A percentile compares a stretch with the other conserved stretches of the same genome.
Evolutionary conservation across 2,329 filamentous ascomycete species (phyloP).

Genomic region (Gnomoniopsis sp.): DNA sequence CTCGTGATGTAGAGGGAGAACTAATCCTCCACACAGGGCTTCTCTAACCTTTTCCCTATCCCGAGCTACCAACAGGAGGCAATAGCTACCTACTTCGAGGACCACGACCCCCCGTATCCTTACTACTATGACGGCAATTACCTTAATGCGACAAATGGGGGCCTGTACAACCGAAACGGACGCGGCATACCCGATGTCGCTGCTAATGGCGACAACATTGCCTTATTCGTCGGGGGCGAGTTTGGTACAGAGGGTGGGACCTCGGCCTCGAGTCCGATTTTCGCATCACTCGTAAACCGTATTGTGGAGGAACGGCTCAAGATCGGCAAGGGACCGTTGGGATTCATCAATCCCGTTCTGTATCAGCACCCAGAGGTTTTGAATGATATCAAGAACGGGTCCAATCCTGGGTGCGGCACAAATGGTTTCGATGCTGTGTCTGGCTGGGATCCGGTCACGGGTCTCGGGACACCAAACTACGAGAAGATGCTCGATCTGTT

Average conservation of each 20-base stretch:
- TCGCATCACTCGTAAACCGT: conserved; percentile 55
- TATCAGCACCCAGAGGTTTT: conserved; percentile 29
- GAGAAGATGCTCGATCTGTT: conserved; percentile 22
- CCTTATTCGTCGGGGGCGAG: conserved; percentile 25
- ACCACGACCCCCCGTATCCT: conserved; percentile 20
- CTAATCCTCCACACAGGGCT: conserved; percentile 32
- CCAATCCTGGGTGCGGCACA: conserved; percentile 31
- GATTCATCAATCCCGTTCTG: conserved; percentile 32
- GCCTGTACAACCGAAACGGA: conserved; percentile 23
- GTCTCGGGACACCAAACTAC: conserved; percentile 24
- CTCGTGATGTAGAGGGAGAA: not conserved
- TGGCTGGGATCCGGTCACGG: conserved; percentile 27
- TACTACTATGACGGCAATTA: conserved; percentile 20
- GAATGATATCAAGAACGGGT: conserved; percentile 27
- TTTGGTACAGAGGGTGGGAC: conserved; percentile 43
- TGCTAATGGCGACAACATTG: conserved; percentile 25
- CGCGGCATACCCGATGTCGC: conserved; percentile 27
- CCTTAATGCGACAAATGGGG: conserved; percentile 19
- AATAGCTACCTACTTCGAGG: conserved; percentile 37
- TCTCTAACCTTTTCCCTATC: conserved; percentile 42
- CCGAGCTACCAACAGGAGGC: conserved; percentile 40
- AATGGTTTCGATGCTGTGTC: conserved; percentile 26
- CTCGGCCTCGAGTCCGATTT: conserved; percentile 54
- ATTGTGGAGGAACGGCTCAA: conserved; percentile 59
- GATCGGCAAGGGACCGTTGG: conserved; percentile 38